Evolutionary conservation across 202 grass and related monocot species (phyloP), one percentile per base, ranked within the genome.

Genomic region (Miscanthus sacchariflorus): DNA sequence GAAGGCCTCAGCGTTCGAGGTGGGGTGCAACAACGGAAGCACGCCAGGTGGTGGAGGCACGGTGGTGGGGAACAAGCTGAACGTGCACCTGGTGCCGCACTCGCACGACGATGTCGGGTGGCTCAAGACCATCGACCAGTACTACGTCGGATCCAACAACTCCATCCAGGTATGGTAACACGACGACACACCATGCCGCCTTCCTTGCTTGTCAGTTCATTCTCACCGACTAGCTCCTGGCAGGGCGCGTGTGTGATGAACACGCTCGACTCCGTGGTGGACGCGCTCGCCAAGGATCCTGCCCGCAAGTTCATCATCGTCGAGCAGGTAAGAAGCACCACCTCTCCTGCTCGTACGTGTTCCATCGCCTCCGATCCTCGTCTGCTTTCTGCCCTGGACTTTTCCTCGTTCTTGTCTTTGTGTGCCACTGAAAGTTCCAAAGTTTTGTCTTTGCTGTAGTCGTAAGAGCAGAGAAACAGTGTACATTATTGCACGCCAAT

Each of bases 61-160:
- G 39, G 87, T 79, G 42, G 95, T 82, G 69, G 63, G 13, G 13
- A 91, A 88, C 40, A 91, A 93, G 85, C 85, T 98, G 40, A 98
- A 90, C 87, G 95, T 98, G 85, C 95, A 98, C 86, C 70, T 98
- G 25, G 95, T 98, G 44, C 77, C 95, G 85, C 95, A 98, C 89
- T 92, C 91, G 9, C 93, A 98, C 69, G 95, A 98, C 74, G 93
- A 98, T 36, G 95, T 98, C 23, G 95, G 95, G 21, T 98, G 93
- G 93, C 91, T 98, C 79, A 98, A 89, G 93, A 98, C 95, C 48
- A 33, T 98, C 72, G 93, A 98, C 89, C 95, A 98, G 93, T 98
- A 98, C 85, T 98, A 79, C 70, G 93, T 98, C 30, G 95, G 95
- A 0, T 95, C 95, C 59, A 98, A 98, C 76, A 98, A 92, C 81